Percentiles rank a stretch among this genome's conserved stretches.
These are phyloP conservation scores for Pythium rishiriense DNA, from an alignment of 352 stramenopile species.

Conservation along the genomic window DNA sequence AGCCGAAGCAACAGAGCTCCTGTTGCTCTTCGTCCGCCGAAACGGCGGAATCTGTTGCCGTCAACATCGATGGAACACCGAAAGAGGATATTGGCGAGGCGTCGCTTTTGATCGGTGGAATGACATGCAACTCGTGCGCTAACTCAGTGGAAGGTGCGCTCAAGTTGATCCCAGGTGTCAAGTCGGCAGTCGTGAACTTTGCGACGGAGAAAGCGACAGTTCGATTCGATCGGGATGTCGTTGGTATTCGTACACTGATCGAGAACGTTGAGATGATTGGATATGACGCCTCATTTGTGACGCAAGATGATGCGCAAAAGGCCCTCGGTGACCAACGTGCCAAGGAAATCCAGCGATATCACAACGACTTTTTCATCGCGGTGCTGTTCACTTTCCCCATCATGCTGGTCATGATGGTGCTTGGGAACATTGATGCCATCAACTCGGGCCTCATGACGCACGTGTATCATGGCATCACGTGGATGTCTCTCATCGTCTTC, in stretches of 20 bases:
- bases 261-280: slow-evolving; percentile 89
- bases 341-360: slow-evolving; percentile 80
- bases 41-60: slow-evolving; percentile 11
- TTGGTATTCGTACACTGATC: slow-evolving; percentile 81
- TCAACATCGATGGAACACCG: slow-evolving; percentile 10
- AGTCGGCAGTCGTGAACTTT: slow-evolving; percentile 81
- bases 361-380: slow-evolving; percentile 83
- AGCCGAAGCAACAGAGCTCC: slow-evolving; percentile 17
- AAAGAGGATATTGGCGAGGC: slow-evolving; percentile 59
- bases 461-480: slow-evolving; percentile 67
- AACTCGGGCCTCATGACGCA: slow-evolving; percentile 44
- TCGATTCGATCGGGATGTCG: slow-evolving; percentile 70
- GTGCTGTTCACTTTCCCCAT: slow-evolving; percentile 94
- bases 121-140: slow-evolving; percentile 93
- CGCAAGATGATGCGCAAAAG: slow-evolving; percentile 66
- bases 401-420: slow-evolving; percentile 91
- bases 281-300: slow-evolving; percentile 85
- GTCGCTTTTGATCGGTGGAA: slow-evolving; percentile 77
- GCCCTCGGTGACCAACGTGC: slow-evolving; percentile 79
- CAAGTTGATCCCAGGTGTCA: slow-evolving; percentile 71
- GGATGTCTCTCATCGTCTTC: slow-evolving; percentile 72
- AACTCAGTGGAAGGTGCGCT: slow-evolving; percentile 90
- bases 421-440: slow-evolving; percentile 74
- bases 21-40: slow-evolving; percentile 17
- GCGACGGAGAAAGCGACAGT: slow-evolving; percentile 86